Evolutionary conservation across 768 basidiomycete species (phyloP), one percentile per base, ranked within the genome.

Genomic region (Arthromyces matolae): DNA sequence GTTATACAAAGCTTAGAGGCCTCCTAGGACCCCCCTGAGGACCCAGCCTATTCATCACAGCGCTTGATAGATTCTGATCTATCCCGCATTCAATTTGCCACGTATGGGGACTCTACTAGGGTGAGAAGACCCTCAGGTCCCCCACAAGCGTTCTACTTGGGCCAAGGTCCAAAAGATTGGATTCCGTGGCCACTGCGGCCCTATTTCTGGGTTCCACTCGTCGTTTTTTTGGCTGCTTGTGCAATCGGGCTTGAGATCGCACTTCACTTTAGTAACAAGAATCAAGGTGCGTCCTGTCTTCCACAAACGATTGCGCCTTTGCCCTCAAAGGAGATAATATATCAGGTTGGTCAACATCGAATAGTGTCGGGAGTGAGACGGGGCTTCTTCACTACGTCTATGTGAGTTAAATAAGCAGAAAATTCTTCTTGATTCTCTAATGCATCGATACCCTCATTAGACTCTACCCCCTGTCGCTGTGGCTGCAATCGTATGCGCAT

Each of bases 351-450:
- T 56, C 65, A 5, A 69, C 73, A 1, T 60, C 56, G 36, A 64
- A 65, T 12, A 57, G 68, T 24, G 52, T 63, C 22, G 64, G 62
- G 2, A 59, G 64, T 24, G 59, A 67, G 20, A 57, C 62, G 14
- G 65, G 65, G 14, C 60, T 75, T 18, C 54, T 78, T 60, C 78
- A 81, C 58, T 81, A 78, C 55, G 74, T 75, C 41, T 80, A 79
- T 56, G 79, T 79, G 54, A 16, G 77, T 65, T 7, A 8, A 16
- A 23, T 40, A 9, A 12, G 40, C 19, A n/a, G 10, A 8, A 42
- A 39, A 33, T 28, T 22, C n/a, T 16, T 46, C 19, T 44, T 14
- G 27, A 47, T 22, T 35, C 22, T 25, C 39, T 51, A 37, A 45
- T 43, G 27, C 31, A 23, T n/a, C n/a, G n/a, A n/a, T 33, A 25